A percentile compares a stretch with the other conserved stretches of the same genome.
Conservation (phyloP, 2,329 filamentous ascomycete species). For the Eutypa lata region DNA sequence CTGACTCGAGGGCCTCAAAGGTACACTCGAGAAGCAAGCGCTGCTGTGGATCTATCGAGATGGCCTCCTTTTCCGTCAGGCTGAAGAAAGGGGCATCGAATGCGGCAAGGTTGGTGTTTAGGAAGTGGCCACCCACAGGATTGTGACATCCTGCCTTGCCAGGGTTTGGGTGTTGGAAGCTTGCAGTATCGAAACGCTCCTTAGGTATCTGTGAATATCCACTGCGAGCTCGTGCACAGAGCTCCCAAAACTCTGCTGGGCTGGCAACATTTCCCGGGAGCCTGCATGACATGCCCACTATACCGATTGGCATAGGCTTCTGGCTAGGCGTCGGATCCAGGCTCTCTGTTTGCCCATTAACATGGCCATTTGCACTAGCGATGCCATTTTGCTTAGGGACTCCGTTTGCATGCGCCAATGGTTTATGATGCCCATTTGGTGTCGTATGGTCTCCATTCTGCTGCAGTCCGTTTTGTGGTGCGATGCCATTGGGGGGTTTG, state of each 20-base stretch:
- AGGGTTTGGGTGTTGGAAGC: constrained; percentile 31
- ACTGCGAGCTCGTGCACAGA: constrained; percentile 33
- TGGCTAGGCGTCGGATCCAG: constrained; percentile 3
- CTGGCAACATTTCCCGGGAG: constrained; percentile 33
- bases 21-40: constrained; percentile 50
- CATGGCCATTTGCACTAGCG: constrained; percentile 7
- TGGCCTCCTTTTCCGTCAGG: constrained; percentile 46
- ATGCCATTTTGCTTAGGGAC: constrained; percentile 2
- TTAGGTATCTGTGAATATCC: constrained; percentile 34
- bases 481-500: background rate
- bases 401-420: constrained; percentile 13
- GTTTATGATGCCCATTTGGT: background rate
- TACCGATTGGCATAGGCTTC: constrained; percentile 29
- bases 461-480: background rate
- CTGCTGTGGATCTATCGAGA: constrained; percentile 54
- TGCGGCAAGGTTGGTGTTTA: constrained; percentile 42
- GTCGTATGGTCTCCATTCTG: background rate
- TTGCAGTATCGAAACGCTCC: constrained; percentile 43
- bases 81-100: constrained; percentile 54
- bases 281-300: constrained; percentile 34
- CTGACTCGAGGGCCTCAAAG: constrained; percentile 53
- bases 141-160: constrained; percentile 33
- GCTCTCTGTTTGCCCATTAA: constrained; percentile 13
- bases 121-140: constrained; percentile 32
- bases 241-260: constrained; percentile 36